Evolutionary conservation across 1,284 basidiomycete genomes (phyloP).

Genomic region (Athelia psychrophila): DNA sequence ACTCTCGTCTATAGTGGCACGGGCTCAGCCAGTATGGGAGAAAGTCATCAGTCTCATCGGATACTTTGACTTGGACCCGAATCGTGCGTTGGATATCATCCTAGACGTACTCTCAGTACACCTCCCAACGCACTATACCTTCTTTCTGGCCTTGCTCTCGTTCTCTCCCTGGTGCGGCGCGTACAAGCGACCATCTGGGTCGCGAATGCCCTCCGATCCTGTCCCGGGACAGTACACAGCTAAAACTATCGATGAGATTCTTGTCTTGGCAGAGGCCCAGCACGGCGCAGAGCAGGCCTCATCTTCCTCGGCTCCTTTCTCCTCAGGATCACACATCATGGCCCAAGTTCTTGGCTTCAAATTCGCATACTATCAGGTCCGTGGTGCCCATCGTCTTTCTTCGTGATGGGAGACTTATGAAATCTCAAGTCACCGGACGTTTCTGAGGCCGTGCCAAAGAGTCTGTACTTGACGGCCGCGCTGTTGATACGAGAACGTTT

Average conservation of each 20-base stretch:
- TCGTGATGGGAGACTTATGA: slow-evolving; percentile 13
- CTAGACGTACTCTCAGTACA: slow-evolving; percentile 89
- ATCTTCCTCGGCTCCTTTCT: slow-evolving; percentile 12
- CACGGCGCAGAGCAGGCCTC: slow-evolving; percentile 9
- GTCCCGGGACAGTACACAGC: slow-evolving; percentile 45
- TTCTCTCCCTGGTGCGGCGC: slow-evolving; percentile 78
- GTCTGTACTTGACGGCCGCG: slow-evolving; percentile 81
- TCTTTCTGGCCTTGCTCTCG: slow-evolving; percentile 86
- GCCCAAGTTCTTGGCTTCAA: slow-evolving; percentile 97
- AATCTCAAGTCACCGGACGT: slow-evolving; percentile 49
- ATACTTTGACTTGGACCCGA: slow-evolving; percentile 95
- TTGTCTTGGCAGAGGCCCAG: slow-evolving; percentile 47
- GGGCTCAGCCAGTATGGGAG: slow-evolving; percentile 79
- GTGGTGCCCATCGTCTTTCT: slow-evolving; percentile 15
- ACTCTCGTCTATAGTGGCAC: slow-evolving; percentile 50
- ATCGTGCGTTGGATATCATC: slow-evolving; percentile 90
- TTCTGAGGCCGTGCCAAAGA: slow-evolving; percentile 62
- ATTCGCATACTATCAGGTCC: slow-evolving; percentile 85
- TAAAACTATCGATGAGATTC: slow-evolving; percentile 64
- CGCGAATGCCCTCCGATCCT: slow-evolving; percentile 34
- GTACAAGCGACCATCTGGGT: slow-evolving; percentile 32
- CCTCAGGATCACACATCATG: slow-evolving; percentile 56
- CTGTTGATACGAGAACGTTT: slow-evolving; percentile 88
- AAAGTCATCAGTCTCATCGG: slow-evolving; percentile 88
- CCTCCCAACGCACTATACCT: slow-evolving; percentile 82